Conservation (phyloP, 73 alveolate species). For the Paramecium bursaria region DNA sequence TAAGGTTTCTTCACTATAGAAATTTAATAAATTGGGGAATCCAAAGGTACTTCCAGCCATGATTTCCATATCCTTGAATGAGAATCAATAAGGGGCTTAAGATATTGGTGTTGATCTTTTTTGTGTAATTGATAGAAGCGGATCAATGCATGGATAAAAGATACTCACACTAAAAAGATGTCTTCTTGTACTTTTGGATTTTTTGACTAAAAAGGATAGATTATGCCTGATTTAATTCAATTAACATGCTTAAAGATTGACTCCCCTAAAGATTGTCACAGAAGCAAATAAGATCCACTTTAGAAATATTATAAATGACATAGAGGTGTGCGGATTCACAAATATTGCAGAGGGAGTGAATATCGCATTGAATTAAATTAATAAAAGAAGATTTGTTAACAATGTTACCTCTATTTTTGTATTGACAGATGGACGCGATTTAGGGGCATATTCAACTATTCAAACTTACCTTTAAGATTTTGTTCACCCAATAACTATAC, state of each 20-base stretch:
- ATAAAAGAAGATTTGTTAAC: constrained; percentile 69
- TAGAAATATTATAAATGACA: constrained; percentile 41
- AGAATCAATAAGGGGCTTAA: too few relatives aligned
- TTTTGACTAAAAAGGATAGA: constrained; percentile 74
- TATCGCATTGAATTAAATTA: constrained; percentile 66
- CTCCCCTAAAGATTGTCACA: constrained; percentile 69
- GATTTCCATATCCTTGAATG: too few relatives aligned
- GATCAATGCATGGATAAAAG: constrained; percentile 78
- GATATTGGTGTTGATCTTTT: constrained; percentile 79
- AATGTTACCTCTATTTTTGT: constrained; percentile 72
- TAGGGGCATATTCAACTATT: constrained; percentile 53
- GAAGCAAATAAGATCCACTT: constrained; percentile 66
- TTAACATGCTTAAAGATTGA: constrained; percentile 62
- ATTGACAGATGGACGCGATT: constrained; percentile 82
- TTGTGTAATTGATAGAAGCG: constrained; percentile 82
- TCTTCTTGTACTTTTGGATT: constrained; percentile 61
- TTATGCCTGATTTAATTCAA: constrained; percentile 72
- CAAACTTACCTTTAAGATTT: constrained; percentile 48
- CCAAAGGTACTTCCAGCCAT: too few relatives aligned
- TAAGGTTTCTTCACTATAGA: too few relatives aligned
- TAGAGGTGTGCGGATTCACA: constrained; percentile 75
- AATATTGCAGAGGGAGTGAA: constrained; percentile 72
- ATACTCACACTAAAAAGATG: constrained; percentile 70
- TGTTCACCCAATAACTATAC: constrained; percentile 63
- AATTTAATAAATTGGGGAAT: too few relatives aligned